Evolutionary conservation across 2,329 filamentous ascomycete genomes (phyloP), one percentile per base, ranked within the genome.

Genomic region (Paraphaeosphaeria minitans): DNA sequence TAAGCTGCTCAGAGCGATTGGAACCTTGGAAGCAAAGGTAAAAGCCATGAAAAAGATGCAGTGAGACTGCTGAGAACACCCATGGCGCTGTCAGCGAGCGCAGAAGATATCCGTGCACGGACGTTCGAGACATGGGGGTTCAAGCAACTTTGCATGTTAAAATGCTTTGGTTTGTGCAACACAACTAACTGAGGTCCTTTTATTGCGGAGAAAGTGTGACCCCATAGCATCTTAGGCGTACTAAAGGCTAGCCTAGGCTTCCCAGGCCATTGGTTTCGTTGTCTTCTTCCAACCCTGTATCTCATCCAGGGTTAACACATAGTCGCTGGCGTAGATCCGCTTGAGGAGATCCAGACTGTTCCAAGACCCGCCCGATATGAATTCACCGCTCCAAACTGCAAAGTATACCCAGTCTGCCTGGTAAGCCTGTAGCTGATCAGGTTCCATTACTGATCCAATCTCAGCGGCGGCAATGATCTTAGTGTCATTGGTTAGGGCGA

Each of bases 371-470:
- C 78, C 78, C 56, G 76, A 74, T 63, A 83, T 80, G 57, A 75
- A 83, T 0, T 75, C 75, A 3, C 78, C 79, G 12, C 71, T 70
- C 81, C 81, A 83, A 6, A 81, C 78, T 37, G 74, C 74, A 58
- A 83, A 83, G 69, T 78, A 83, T 35, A 78, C 70, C 81, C 81
- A 83, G 60, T 83, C 76, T 0, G 80, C 77, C 62, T 78, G 73
- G 60, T 82, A 83, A 4, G 78, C 77, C 60, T 77, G 70, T 3
- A 83, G 67, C 42, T 74, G 69, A 1, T 69, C 69, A 0, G 79
- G 79, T n/a, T 78, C 74, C 50, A 81, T 81, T 2, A 81, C 77
- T 13, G 77, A 76, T 12, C 82, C 82, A 0, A 83, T 78, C 63
- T 84, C 82, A 5, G 80, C 67, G 0, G 81, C 79, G 0, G 80